Evolutionary conservation across 805 yeast genomes (phyloP).

Genomic region (Candida odintsovae): DNA sequence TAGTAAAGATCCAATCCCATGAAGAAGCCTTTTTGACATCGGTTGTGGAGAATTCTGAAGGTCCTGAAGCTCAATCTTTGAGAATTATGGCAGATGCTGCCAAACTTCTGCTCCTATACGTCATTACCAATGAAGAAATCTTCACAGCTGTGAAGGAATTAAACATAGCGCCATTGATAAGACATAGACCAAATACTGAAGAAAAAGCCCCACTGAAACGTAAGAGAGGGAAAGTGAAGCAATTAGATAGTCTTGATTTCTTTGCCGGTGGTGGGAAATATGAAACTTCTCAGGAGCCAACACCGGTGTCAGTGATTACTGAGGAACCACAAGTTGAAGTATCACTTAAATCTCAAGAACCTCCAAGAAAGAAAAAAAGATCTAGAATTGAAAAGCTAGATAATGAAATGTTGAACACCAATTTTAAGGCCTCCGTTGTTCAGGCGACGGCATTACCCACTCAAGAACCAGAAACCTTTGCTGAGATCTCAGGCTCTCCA

Average conservation of each 20-base stretch:
- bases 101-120: slow-evolving; percentile 14
- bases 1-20: slow-evolving; percentile 13
- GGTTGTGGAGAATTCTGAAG: background rate
- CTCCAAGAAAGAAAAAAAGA: slow-evolving; percentile 8
- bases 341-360: background rate
- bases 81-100: slow-evolving; percentile 13
- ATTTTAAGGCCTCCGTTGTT: background rate
- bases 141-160: slow-evolving; percentile 20
- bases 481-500: background rate
- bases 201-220: slow-evolving; percentile 4
- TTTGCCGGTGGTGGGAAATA: slow-evolving; percentile 32
- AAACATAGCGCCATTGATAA: slow-evolving; percentile 8
- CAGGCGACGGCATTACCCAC: background rate
- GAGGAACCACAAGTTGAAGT: background rate
- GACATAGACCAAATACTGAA: slow-evolving; percentile 6
- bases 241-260: slow-evolving; percentile 30
- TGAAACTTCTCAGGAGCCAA: background rate
- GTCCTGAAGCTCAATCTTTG: background rate
- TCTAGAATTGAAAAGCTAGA: slow-evolving; percentile 4
- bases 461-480: background rate
- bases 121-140: slow-evolving; percentile 24
- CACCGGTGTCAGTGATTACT: background rate
- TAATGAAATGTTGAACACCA: slow-evolving; percentile 1
- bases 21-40: slow-evolving; percentile 1
- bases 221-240: slow-evolving; percentile 22